A percentile compares a stretch with the other conserved stretches of the same genome.
These are phyloP conservation scores for Wickerhamiella azyma DNA, from an alignment of 805 yeast species.

Conservation along the genomic window DNA sequence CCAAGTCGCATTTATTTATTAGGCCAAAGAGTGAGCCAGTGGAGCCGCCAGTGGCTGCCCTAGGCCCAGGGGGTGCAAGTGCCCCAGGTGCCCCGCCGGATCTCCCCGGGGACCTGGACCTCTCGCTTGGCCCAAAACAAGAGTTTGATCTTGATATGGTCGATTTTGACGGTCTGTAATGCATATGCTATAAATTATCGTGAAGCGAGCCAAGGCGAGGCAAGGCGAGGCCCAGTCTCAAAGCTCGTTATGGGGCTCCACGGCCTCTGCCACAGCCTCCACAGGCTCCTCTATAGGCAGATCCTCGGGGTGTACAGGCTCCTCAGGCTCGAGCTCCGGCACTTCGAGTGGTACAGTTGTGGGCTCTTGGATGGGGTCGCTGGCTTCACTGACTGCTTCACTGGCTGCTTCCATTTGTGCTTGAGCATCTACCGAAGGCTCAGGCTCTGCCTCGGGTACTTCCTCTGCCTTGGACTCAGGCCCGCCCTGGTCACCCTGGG, in stretches of 20 bases:
- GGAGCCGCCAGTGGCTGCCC: background rate
- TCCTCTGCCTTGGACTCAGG: too few species aligned
- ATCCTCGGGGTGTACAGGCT: too few species aligned
- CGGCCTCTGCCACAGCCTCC: too few species aligned
- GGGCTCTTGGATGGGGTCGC: background rate
- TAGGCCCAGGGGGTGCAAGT: too few species aligned
- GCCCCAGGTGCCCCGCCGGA: too few species aligned
- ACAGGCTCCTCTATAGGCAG: too few species aligned
- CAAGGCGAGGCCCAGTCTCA: too few species aligned
- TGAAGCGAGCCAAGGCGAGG: too few species aligned
- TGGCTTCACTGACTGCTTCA: background rate
- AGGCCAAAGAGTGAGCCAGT: constrained; percentile 1
- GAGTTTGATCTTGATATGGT: background rate
- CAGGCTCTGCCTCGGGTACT: background rate
- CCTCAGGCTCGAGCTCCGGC: too few species aligned
- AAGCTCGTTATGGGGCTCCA: too few species aligned
- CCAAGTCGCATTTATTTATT: constrained; percentile 7
- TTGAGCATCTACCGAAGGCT: background rate
- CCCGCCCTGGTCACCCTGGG: too few species aligned
- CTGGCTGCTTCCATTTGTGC: background rate
- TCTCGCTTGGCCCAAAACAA: background rate
- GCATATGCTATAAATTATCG: background rate
- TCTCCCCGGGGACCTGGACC: background rate
- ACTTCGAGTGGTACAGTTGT: background rate
- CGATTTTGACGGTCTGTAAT: background rate